Conservation (phyloP, 345 rosid species). For the Garcia nutans region DNA sequence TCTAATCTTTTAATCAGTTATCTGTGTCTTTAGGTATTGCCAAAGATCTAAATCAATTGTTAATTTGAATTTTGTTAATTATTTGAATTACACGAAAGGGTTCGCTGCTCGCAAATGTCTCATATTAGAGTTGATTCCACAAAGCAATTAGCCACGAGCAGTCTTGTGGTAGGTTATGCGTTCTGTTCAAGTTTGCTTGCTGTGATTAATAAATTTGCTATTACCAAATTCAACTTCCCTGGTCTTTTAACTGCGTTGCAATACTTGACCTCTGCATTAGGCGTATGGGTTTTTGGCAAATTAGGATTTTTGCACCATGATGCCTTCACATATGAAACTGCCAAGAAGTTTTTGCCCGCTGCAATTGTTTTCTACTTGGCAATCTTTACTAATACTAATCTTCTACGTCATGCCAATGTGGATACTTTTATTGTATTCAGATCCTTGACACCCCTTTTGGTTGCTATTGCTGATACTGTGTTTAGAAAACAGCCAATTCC, state of each 20-base stretch:
- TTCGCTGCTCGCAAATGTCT: constrained; percentile 19
- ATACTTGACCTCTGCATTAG: constrained; percentile 74
- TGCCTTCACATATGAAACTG: constrained; percentile 68
- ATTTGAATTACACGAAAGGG: background rate
- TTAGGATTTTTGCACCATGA: constrained; percentile 78
- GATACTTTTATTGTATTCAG: constrained; percentile 93
- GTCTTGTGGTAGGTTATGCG: constrained; percentile 79
- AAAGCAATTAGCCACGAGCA: constrained; percentile 55
- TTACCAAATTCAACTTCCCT: constrained; percentile 82
- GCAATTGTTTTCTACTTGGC: constrained; percentile 91
- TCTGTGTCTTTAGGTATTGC: background rate
- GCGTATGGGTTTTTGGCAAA: constrained; percentile 82
- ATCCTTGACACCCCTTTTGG: constrained; percentile 90
- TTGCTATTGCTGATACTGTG: constrained; percentile 79
- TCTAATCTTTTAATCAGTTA: background rate
- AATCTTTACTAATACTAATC: constrained; percentile 93
- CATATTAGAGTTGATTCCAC: constrained; percentile 22
- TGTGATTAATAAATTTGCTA: constrained; percentile 83
- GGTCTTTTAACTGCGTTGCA: constrained; percentile 91
- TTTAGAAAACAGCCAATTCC: constrained; percentile 87
- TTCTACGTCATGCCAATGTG: constrained; percentile 93
- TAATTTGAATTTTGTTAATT: background rate
- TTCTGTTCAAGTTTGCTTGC: constrained; percentile 98
- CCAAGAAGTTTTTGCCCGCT: constrained; percentile 95
- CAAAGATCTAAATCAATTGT: constrained; percentile 1